Evolutionary conservation across 805 yeast species (phyloP).

Genomic region (Pichia gijzeniarum): DNA sequence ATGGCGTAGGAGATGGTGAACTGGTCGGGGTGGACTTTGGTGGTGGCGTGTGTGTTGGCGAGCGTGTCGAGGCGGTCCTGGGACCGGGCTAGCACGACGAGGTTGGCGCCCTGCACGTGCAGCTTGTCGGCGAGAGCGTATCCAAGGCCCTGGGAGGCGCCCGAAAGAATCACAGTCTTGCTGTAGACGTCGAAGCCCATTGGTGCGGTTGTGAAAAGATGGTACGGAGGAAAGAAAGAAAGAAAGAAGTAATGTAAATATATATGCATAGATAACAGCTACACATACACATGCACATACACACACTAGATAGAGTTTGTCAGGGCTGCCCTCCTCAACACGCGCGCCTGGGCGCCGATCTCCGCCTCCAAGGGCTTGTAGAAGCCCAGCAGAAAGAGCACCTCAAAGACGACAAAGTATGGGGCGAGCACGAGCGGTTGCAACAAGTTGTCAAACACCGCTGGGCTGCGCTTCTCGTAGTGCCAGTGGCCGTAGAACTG

Average conservation of each 20-base stretch:
- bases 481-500: conserved; percentile 87
- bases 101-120: conserved; percentile 46
- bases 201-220: too few relatives aligned
- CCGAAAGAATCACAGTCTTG: conserved; percentile 68
- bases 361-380: conserved; percentile 42
- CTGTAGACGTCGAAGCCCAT: conserved; percentile 32
- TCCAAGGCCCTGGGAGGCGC: conserved; percentile 95
- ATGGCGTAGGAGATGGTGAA: conserved; percentile 40
- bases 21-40: conserved; percentile 27
- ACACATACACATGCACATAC: neutral
- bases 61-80: conserved; percentile 49
- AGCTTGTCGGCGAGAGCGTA: conserved; percentile 59
- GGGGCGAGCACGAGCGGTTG: conserved; percentile 92
- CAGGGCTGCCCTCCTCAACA: conserved; percentile 7
- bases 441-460: conserved; percentile 70
- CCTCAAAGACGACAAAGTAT: conserved; percentile 76
- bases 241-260: neutral
- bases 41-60: conserved; percentile 17
- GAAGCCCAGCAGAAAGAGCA: conserved; percentile 62
- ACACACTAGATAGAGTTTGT: too few relatives aligned
- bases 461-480: conserved; percentile 81
- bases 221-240: neutral
- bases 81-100: conserved; percentile 74
- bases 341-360: conserved; percentile 44
- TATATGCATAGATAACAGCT: neutral